Evolutionary conservation across 495 filamentous ascomycete genomes (phyloP), one percentile per base, ranked within the genome.

Genomic region (Hyphodiscus hymeniophilus): DNA sequence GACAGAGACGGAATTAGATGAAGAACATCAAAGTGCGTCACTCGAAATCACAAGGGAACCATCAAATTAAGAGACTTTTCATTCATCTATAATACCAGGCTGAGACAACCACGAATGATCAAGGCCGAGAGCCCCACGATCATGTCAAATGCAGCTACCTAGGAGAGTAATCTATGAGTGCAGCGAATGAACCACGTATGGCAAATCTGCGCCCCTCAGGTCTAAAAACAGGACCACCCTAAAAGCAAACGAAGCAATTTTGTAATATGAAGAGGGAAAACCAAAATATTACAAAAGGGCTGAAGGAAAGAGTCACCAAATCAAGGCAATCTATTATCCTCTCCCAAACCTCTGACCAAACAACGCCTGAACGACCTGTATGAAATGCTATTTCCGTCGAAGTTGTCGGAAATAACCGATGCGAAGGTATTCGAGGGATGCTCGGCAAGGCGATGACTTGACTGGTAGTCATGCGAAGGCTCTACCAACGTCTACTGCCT

Each of bases 401-500:
- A 26, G n/a, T 17, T 18, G 34, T 50, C 16, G 36, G 3, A 21
- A 33, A 36, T 36, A 28, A 16, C 35, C 42, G 22, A 40, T 39
- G 18, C 42, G 49, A 33, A 36, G 28, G 49, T 48, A 16, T 16
- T 31, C 32, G 22, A 36, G 13, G 34, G 5, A 20, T 38, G 11
- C 10, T 28, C 26, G 26, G 26, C 26, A 28, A 28, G 26, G 10
- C 26, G 26, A 26, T 16, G 7, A 35, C 18, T 16, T 45, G 22
- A 21, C 21, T 34, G 23, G 15, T 50, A 45, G 24, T 46, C 49
- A 48, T 43, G 32, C 41, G 30, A 40, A 45, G 38, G 42, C 48
- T 64, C 56, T 76, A 81, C 76, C 77, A 81, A 60, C 78, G 74
- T 53, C 77, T 79, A 64, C 70, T 79, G 55, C 64, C 63, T 52